Conservation (phyloP, 1,284 basidiomycete genomes). For the Boletus smithii region DNA sequence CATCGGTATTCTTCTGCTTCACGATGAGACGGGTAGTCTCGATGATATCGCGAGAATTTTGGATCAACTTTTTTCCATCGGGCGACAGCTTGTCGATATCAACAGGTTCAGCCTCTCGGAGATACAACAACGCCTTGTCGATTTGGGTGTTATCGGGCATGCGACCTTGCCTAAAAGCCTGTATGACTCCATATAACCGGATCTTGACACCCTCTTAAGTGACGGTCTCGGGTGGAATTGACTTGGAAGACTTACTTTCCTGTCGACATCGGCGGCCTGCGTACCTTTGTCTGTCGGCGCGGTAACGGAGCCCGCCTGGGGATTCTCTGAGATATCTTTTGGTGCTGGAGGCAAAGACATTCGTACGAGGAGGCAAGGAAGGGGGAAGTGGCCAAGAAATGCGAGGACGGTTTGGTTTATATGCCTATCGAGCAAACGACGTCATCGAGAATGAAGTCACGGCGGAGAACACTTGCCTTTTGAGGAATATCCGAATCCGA, state of each 20-base stretch:
- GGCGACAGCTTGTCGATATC: constrained; percentile 64
- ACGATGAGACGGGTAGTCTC: constrained; percentile 70
- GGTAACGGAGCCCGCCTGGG: constrained; percentile 51
- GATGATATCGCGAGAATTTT: constrained; percentile 72
- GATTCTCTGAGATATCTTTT: constrained; percentile 58
- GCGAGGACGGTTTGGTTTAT: constrained; percentile 2
- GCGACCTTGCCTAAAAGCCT: constrained; percentile 75
- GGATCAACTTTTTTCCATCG: constrained; percentile 74
- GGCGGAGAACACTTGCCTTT: constrained; percentile 11
- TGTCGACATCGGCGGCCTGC: constrained; percentile 60
- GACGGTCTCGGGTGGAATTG: not conserved
- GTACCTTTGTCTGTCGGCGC: constrained; percentile 52
- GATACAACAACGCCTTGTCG: constrained; percentile 67
- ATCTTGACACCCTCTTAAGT: constrained; percentile 39
- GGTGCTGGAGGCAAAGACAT: constrained; percentile 65
- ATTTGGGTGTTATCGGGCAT: constrained; percentile 82
- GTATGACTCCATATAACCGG: constrained; percentile 71
- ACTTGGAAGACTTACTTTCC: constrained; percentile 43
- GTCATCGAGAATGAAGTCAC: constrained; percentile 20
- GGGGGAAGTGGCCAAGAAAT: not conserved
- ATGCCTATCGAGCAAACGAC: constrained; percentile 18
- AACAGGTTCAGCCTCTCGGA: constrained; percentile 66
- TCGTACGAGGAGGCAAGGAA: not conserved
- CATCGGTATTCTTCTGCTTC: constrained; percentile 81
- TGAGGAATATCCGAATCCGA: too few species aligned